phyloP scores from a whole-genome alignment of 371 early-diverging fungal genomes.

The Nematocida sp. region DNA sequence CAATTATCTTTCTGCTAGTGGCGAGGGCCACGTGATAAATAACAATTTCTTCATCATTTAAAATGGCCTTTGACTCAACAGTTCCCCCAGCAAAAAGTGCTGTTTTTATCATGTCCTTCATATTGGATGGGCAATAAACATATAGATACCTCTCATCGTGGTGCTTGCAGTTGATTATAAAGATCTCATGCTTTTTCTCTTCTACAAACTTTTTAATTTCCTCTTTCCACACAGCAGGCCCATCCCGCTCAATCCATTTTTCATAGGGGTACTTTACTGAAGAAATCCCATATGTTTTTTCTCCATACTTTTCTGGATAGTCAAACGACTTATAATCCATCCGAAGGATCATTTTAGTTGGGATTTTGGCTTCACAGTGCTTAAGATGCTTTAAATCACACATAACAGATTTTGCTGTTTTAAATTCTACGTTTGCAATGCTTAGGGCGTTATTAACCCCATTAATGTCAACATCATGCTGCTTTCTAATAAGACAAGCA shows the following conservation, averaged over 20 bases:
- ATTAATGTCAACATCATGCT: conserved; percentile 29
- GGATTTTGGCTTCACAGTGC: background rate
- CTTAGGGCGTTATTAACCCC: conserved; percentile 16
- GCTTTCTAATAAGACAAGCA: background rate
- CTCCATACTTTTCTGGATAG: conserved; percentile 22
- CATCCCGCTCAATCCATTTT: conserved; percentile 43
- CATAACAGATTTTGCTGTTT: background rate
- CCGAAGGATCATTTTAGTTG: conserved; percentile 21
- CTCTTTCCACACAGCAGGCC: conserved; percentile 5
- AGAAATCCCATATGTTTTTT: conserved; percentile 46
- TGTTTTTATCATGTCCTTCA: conserved; percentile 12
- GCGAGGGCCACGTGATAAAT: conserved; percentile 5
- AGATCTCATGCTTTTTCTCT: conserved; percentile 13
- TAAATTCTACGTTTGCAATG: background rate
- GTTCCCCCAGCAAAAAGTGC: conserved; percentile 9
- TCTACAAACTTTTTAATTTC: conserved; percentile 21
- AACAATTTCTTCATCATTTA: background rate
- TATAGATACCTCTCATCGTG: conserved; percentile 12
- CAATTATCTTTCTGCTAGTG: conserved; percentile 48
- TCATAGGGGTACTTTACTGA: conserved; percentile 39
- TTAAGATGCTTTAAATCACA: conserved; percentile 10
- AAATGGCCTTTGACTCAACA: background rate
- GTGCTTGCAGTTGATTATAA: conserved; percentile 13
- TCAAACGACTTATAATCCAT: conserved; percentile 55
- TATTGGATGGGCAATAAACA: conserved; percentile 8